A percentile compares a stretch with the other conserved stretches of the same genome.
Conservation (phyloP, 2,329 filamentous ascomycete genomes). For the Periconia sp. region DNA sequence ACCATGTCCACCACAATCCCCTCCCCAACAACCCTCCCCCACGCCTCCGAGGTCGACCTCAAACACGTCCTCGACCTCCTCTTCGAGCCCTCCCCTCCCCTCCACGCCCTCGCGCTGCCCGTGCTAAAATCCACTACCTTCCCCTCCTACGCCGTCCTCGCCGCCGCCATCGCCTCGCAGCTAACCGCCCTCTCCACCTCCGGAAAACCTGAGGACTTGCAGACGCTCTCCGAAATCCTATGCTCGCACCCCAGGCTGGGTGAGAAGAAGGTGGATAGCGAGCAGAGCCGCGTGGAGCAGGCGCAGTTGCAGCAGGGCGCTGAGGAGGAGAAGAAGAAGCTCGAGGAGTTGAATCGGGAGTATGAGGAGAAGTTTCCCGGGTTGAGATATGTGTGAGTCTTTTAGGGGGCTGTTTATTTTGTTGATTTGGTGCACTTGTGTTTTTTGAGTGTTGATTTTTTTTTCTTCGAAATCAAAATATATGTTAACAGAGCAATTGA, state of each 20-base stretch:
- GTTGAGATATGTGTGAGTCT: slow-evolving; percentile 71
- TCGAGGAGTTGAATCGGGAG: slow-evolving; percentile 69
- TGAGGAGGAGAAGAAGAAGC: slow-evolving; percentile 56
- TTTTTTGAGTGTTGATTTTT: not conserved
- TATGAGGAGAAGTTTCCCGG: slow-evolving; percentile 84
- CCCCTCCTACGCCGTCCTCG: slow-evolving; percentile 68
- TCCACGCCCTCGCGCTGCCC: slow-evolving; percentile 72
- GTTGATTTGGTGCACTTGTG: not conserved
- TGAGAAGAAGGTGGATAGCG: slow-evolving; percentile 78
- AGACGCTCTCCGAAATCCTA: slow-evolving; percentile 70
- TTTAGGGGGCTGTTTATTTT: not conserved
- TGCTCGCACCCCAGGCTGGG: slow-evolving; percentile 83
- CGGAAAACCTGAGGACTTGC: slow-evolving; percentile 49
- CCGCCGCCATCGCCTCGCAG: slow-evolving; percentile 65
- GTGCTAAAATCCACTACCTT: slow-evolving; percentile 64
- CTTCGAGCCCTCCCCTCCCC: slow-evolving; percentile 77
- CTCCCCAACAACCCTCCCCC: slow-evolving; percentile 57
- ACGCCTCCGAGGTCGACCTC: slow-evolving; percentile 58
- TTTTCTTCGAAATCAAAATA: not conserved
- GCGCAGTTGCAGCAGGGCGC: slow-evolving; percentile 63
- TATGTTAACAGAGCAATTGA: not conserved
- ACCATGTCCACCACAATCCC: slow-evolving; percentile 55
- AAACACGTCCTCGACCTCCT: slow-evolving; percentile 70
- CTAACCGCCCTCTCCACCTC: slow-evolving; percentile 51
- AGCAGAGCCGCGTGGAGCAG: slow-evolving; percentile 79